Percentiles rank a stretch among this genome's conserved stretches.
These are phyloP conservation scores for Entomortierella beljakovae DNA, from an alignment of 192 early-diverging fungal species.

Conservation along the genomic window DNA sequence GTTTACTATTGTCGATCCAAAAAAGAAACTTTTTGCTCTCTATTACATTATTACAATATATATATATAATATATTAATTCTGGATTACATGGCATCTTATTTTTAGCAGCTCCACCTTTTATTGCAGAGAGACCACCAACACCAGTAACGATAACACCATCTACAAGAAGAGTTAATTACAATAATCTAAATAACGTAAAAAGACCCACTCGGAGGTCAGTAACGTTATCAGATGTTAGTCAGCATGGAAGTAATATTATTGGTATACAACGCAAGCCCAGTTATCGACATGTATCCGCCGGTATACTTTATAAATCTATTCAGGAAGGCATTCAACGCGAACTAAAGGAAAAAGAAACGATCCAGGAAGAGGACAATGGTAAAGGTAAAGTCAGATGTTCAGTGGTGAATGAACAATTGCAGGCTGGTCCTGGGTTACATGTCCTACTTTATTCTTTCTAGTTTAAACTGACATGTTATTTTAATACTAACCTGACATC, in stretches of 20 bases:
- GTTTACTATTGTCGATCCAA: neutral
- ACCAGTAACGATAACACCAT: neutral
- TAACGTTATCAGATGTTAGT: conserved; percentile 23
- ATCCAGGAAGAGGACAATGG: neutral
- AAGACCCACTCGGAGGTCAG: conserved; percentile 13
- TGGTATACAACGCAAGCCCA: conserved; percentile 38
- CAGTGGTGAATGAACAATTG: neutral
- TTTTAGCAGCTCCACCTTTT: neutral
- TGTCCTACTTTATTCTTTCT: too few relatives aligned
- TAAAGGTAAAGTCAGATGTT: neutral
- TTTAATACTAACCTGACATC: too few relatives aligned
- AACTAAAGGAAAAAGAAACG: neutral
- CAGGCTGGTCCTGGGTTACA: conserved; percentile 15
- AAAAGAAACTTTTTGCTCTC: too few relatives aligned
- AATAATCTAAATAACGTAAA: neutral
- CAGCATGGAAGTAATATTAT: conserved; percentile 2
- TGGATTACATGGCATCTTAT: too few relatives aligned
- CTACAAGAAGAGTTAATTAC: neutral
- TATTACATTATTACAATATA: too few relatives aligned
- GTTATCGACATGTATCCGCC: conserved; percentile 40
- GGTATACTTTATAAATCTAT: conserved; percentile 33
- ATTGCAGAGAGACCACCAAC: neutral
- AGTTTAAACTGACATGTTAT: too few relatives aligned
- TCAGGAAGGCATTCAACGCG: conserved; percentile 20
- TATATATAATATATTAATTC: too few relatives aligned